Conservation (phyloP, 2,329 filamentous ascomycete species). For the Aspergillus eucalypticola region DNA sequence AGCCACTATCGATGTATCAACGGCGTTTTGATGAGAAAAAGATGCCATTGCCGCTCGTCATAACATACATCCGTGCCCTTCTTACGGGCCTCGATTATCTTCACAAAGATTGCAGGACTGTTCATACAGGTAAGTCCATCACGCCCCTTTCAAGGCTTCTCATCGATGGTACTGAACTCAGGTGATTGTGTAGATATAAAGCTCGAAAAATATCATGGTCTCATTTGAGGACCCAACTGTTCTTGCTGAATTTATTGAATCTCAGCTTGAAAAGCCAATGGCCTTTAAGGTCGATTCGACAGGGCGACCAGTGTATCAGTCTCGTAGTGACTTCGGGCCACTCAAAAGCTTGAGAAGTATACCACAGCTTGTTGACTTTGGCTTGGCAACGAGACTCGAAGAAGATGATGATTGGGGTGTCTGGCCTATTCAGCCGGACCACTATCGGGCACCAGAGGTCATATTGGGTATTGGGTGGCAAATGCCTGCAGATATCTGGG, state of each 20-base stretch:
- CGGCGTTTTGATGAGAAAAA: constrained; percentile 31
- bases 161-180: too few relatives aligned
- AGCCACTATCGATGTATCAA: constrained; percentile 40
- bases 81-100: constrained; percentile 48
- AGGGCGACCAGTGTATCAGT: constrained; percentile 39
- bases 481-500: constrained; percentile 45
- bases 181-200: constrained; percentile 41
- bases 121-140: constrained; percentile 42
- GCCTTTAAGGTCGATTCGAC: constrained; percentile 36
- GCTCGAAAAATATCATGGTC: constrained; percentile 46
- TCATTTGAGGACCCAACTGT: constrained; percentile 33
- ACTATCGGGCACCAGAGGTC: constrained; percentile 45
- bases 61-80: constrained; percentile 39
- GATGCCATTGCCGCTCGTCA: constrained; percentile 38
- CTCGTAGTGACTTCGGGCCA: constrained; percentile 33
- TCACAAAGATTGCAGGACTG: constrained; percentile 42
- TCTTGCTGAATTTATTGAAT: constrained; percentile 36
- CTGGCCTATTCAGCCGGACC: constrained; percentile 47
- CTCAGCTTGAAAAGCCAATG: constrained; percentile 33
- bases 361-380: constrained; percentile 41
- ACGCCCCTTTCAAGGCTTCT: too few relatives aligned
- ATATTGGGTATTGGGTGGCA: constrained; percentile 42
- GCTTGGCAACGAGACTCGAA: constrained; percentile 36
- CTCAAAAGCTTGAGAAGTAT: constrained; percentile 30
- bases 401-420: constrained; percentile 46